phyloP scores from a whole-genome alignment of 371 early-diverging fungal genomes.

The Paramicrosporidium saccamoebae region DNA sequence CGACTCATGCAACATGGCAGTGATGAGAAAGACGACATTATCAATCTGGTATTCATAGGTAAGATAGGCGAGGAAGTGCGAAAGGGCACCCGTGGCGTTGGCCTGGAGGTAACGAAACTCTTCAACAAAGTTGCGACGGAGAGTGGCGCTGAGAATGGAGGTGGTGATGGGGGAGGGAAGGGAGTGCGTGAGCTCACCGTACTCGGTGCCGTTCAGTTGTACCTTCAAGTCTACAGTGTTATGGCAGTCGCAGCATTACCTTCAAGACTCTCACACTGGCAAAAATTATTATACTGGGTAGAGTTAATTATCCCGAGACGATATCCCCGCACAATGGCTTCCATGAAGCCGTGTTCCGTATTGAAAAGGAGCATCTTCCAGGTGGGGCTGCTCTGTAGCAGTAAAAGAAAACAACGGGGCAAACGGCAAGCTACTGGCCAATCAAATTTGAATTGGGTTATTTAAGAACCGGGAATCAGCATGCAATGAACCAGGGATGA shows the following conservation, averaged over 20 bases:
- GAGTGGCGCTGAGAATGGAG: conserved; percentile 50
- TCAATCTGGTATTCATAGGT: conserved; percentile 97
- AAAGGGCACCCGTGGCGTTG: conserved; percentile 40
- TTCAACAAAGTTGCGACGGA: conserved; percentile 50
- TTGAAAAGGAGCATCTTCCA: conserved; percentile 32
- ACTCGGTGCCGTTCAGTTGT: conserved; percentile 78
- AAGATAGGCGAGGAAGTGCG: conserved; percentile 76
- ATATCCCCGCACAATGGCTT: conserved; percentile 81
- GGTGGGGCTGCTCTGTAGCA: too few species aligned
- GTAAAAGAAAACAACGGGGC: too few species aligned
- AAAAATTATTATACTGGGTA: conserved; percentile 59
- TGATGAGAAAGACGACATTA: conserved; percentile 83
- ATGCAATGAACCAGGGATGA: too few species aligned
- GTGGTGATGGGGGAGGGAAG: conserved; percentile 83
- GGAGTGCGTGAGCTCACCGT: conserved; percentile 67
- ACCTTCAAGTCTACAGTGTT: conserved; percentile 29
- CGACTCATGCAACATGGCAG: conserved; percentile 85
- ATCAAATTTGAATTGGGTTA: too few species aligned
- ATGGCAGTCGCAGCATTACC: conserved; percentile 11
- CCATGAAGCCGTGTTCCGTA: conserved; percentile 60
- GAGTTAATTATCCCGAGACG: conserved; percentile 42
- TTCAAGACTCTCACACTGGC: conserved; percentile 91
- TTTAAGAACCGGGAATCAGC: too few species aligned
- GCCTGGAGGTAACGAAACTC: conserved; percentile 70
- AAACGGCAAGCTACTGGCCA: too few species aligned